Evolutionary conservation across 345 rosid genomes (phyloP), one percentile per base, ranked within the genome.

Genomic region (Lepidium aucheri): DNA sequence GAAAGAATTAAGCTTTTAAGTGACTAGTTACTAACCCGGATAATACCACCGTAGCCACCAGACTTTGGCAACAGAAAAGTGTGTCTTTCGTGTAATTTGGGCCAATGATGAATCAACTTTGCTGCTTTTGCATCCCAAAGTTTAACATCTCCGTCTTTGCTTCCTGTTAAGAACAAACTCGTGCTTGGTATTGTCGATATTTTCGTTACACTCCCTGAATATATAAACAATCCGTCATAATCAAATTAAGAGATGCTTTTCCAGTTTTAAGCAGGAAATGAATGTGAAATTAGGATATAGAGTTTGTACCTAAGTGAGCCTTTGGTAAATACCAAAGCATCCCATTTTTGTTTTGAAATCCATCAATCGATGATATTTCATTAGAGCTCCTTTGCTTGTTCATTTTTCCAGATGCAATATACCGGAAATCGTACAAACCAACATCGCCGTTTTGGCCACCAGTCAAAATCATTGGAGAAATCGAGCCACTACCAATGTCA

Each of bases 261-360:
- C 26, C 1, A 8, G 22, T 34, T 4, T 28, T 39, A 9, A 0
- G 6, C 13, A 32, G 45, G 53, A 33, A 1, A 7, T n/a, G 24
- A 42, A 57, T 32, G 45, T 59, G 40, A 26, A 18, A 38, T 12
- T 35, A 45, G 58, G 38, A 50, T 64, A 6, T 53, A 52, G 56
- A 34, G 26, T 51, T 11, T 41, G 30, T 80, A 88, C 97, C 98
- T 85, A 74, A 77, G 83, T 89, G 98, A 67, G 96, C 96, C 80
- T 92, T 92, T 57, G 98, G 95, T 69, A 92, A 80, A 75, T 92
- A 87, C 98, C 98, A 92, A 52, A 92, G 88, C 98, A 92, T 92
- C 69, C 96, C 98, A 33, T 78, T 76, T 15, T 44, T 68, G 76
- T 83, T 85, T 76, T 84, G 91, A 38, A 83, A 84, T 10, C 73